Base-by-base conservation (phyloP, 495 filamentous ascomycete genomes). In the Tuber calosporum region DNA sequence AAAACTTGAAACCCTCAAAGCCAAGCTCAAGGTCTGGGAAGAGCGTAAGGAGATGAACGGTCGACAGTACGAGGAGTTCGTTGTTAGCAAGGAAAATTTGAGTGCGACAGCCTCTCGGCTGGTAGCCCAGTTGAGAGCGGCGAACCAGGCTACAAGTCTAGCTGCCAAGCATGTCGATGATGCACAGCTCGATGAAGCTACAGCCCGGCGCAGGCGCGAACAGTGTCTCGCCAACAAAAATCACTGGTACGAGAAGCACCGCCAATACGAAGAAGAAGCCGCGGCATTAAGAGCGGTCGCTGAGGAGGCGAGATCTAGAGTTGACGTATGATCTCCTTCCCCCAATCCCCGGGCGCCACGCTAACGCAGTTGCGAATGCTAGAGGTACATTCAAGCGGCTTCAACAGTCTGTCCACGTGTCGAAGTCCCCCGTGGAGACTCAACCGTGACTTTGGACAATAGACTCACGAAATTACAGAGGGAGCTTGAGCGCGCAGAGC, bases 391-490 rank as follows among this genome's bases (percentile, higher is more conserved):
- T n/a, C 81, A 80, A 26, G 82, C 90, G 73, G 93, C 93, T 66
- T 79, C 78, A 73, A 42, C 82, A 69, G 80, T 93, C 36, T 90
- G 84, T 40, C 75, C 82, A 58, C 87, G 93, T 53, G 87, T 94
- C 73, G 81, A 86, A 17, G 86, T 97, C 68, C 87, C 89, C 58
- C 84, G 86, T 69, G 89, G 89, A n/a, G 88, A 93, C 81, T 95
- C 90, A 0, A 69, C 84, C 8, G 76, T 82, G 6, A 88, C 86
- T 66, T 83, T 97, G 5, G 88, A 91, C 58, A 86, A 83, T 68
- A 91, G 90, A 79, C 85, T 91, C 53, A 82, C 86, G 0, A 87
- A 85, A 38, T 81, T 96, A 37, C 77, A 84, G 6, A 83, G 84
- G 38, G 88, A 92, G 74, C 79, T 91, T 26, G 72, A 84, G n/a